phyloP scores from a whole-genome alignment of 2,329 filamentous ascomycete genomes.

The Ophiostoma montium region DNA sequence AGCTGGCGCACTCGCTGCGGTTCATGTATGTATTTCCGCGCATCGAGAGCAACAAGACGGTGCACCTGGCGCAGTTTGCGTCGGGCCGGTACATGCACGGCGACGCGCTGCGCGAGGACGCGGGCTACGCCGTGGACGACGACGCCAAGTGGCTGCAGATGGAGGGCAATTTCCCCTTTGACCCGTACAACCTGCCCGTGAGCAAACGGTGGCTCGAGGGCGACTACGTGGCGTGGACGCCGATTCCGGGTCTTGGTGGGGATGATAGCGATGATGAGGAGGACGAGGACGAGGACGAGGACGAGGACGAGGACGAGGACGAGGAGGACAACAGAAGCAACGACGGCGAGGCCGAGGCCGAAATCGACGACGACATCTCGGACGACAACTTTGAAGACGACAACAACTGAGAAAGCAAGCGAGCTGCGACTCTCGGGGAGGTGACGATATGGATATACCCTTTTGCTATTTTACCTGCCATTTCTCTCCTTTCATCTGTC shows the following conservation, averaged over 20 bases:
- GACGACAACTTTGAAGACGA: not conserved
- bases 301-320: slow-evolving; percentile 1
- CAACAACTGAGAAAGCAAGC: not conserved
- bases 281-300: slow-evolving; percentile 23
- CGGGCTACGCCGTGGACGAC: slow-evolving; percentile 39
- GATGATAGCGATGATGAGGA: slow-evolving; percentile 37
- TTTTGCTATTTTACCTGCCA: not conserved
- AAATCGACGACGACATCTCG: not conserved
- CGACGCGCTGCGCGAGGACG: slow-evolving; percentile 32
- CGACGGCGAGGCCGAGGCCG: not conserved
- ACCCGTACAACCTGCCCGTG: slow-evolving; percentile 80
- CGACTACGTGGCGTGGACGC: slow-evolving; percentile 71
- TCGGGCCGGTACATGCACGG: slow-evolving; percentile 41
- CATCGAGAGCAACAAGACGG: slow-evolving; percentile 82
- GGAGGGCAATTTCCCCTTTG: slow-evolving; percentile 93
- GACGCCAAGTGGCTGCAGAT: slow-evolving; percentile 74
- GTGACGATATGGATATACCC: not conserved
- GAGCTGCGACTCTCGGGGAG: no score
- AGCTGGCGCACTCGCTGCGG: slow-evolving; percentile 68
- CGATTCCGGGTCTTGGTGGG: slow-evolving; percentile 54
- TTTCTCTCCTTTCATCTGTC: not conserved
- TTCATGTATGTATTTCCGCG: slow-evolving; percentile 83
- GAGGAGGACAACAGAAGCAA: slow-evolving; percentile 4
- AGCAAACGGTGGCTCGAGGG: slow-evolving; percentile 79
- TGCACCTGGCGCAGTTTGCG: slow-evolving; percentile 61